Conservation (phyloP, 192 early-diverging fungal genomes). For the Jimgerdemannia flammicorona region DNA sequence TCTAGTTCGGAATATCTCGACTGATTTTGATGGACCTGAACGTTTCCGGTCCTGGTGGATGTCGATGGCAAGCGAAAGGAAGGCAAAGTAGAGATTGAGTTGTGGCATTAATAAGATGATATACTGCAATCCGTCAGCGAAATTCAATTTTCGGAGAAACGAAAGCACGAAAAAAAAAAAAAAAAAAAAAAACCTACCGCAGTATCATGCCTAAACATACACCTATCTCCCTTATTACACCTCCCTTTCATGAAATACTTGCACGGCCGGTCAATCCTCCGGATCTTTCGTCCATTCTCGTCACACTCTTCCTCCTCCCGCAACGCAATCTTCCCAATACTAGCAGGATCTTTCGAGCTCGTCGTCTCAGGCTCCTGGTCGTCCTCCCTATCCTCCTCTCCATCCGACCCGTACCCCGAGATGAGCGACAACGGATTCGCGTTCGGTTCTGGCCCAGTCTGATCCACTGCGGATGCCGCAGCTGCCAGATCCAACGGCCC, state of each 20-base stretch:
- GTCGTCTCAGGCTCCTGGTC: constrained; percentile 45
- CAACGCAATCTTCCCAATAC: constrained; percentile 26
- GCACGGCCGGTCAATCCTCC: constrained; percentile 21
- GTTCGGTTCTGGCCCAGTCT: not conserved
- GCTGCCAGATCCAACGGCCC: not conserved
- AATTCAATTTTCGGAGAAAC: too few relatives aligned
- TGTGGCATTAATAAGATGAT: too few relatives aligned
- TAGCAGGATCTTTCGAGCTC: constrained; percentile 41
- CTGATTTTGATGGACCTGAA: constrained; percentile 7
- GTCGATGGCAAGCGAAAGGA: too few relatives aligned
- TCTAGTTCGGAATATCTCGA: constrained; percentile 24
- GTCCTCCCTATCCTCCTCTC: constrained; percentile 34
- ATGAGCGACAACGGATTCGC: constrained; percentile 5
- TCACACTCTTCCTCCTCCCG: constrained; percentile 7
- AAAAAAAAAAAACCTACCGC: constrained; percentile 1
- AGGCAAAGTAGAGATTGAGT: too few relatives aligned
- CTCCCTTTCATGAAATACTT: constrained; percentile 40
- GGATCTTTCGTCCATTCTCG: not conserved
- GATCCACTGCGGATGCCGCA: not conserved
- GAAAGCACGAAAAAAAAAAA: not conserved
- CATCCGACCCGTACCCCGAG: constrained; percentile 30
- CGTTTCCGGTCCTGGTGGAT: constrained; percentile 24
- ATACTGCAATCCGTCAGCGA: too few relatives aligned
- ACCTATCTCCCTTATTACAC: constrained; percentile 37
- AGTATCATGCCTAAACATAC: constrained; percentile 42